These are phyloP conservation scores for Tricholoma saponaceum DNA, from an alignment of 768 basidiomycete genomes.

Conservation along the genomic window DNA sequence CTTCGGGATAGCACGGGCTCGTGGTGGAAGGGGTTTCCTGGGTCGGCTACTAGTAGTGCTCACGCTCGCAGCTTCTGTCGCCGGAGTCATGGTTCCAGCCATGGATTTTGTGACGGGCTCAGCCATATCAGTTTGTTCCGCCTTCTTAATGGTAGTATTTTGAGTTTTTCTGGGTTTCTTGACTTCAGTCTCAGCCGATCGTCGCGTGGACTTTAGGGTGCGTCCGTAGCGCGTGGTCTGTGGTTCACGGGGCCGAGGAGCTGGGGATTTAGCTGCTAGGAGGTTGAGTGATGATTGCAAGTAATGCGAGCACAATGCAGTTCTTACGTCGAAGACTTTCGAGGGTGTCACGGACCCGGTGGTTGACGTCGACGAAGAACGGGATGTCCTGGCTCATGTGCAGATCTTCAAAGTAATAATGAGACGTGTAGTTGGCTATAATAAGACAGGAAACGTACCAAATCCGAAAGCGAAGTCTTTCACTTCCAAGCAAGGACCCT, in stretches of 20 bases:
- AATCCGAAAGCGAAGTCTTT: slow-evolving; percentile 14
- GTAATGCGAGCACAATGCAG: background rate
- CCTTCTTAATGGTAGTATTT: background rate
- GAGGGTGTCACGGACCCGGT: slow-evolving; percentile 2
- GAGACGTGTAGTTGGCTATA: too few species aligned
- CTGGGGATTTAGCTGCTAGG: background rate
- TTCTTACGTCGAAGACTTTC: background rate
- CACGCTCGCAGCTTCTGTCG: background rate
- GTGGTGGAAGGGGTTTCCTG: background rate
- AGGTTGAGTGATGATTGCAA: background rate
- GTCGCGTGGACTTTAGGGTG: background rate
- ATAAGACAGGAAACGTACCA: slow-evolving; percentile 3
- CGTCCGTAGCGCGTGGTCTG: background rate
- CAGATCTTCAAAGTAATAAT: slow-evolving; percentile 3
- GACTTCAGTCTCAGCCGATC: background rate
- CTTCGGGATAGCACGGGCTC: background rate
- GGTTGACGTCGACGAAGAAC: background rate
- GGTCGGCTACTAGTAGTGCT: background rate
- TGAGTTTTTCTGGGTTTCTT: background rate
- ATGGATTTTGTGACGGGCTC: background rate
- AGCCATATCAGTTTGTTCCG: background rate
- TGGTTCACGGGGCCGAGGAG: background rate
- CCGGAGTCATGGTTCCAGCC: background rate
- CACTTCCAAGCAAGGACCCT: slow-evolving; percentile 9
- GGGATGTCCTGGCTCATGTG: slow-evolving; percentile 8